Evolutionary conservation across 2,329 filamentous ascomycete genomes (phyloP), one percentile per base, ranked within the genome.

Genomic region (Corinectria fuckeliana): DNA sequence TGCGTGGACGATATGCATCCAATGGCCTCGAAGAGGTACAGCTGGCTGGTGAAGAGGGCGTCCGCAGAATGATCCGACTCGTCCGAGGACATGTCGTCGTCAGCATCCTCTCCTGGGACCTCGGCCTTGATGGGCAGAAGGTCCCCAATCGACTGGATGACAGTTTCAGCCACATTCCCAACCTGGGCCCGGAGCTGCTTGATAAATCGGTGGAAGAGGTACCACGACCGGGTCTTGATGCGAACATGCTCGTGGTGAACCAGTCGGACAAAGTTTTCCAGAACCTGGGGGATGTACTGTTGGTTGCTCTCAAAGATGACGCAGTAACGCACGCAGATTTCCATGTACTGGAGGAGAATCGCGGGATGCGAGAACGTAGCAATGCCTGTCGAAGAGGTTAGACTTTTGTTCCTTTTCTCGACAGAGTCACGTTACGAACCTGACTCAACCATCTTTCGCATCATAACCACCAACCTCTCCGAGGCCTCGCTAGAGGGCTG

Each of bases 321-420:
- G 73, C 90, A 91, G 77, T 99, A 99, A 50, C 95, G 89, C 55
- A 97, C 93, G 75, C 93, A 97, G 32, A 97, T 96, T 75, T 99
- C 95, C 93, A 99, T 97, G 73, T 96, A 99, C 77, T 97, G 93
- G 20, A 99, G 82, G 64, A 97, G 87, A 50, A 97, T 93, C 14
- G 93, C 92, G 1, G 95, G 94, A 73, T 98, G 95, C 14, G 89
- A 88, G 75, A 94, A 96, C 41, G 85, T 90, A 59, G 92, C 89
- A 66, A 97, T 90, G 67, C 91, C 92, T 93, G 66, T 69, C 25
- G 5, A n/a, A 5, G 5, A 42, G 45, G 44, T 70, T 64, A 69
- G 63, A 21, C n/a, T 11, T 68, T 50, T 54, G 11, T 5, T n/a
- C 39, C 9, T 20, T 25, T 38, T n/a, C 5, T 18, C 16, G 6